phyloP scores from a whole-genome alignment of 192 early-diverging fungal species.

The Spizellomyces punctatus region DNA sequence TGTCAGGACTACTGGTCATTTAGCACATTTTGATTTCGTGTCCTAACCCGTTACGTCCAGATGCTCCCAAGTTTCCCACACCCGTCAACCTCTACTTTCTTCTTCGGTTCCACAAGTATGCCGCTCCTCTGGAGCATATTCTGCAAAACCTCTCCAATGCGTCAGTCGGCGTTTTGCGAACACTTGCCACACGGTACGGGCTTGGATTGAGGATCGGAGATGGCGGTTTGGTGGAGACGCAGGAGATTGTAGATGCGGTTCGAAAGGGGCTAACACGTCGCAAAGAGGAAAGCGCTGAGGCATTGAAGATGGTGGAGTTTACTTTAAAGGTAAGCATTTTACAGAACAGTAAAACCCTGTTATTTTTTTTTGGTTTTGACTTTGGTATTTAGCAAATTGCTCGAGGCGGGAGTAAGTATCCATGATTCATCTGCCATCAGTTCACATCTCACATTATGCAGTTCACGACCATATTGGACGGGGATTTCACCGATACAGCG shows the following conservation, averaged over 20 bases:
- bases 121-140: background rate
- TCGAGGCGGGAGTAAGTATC: too few species aligned
- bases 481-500: constrained; percentile 47
- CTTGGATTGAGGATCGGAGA: constrained; percentile 15
- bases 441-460: constrained; percentile 34
- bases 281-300: constrained; percentile 12
- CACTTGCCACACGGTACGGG: constrained; percentile 16
- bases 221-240: constrained; percentile 8
- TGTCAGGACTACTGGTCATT: background rate
- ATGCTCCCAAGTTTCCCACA: constrained; percentile 66
- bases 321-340: constrained; percentile 17
- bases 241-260: constrained; percentile 9
- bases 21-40: background rate
- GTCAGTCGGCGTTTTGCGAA: constrained; percentile 10
- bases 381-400: too few species aligned
- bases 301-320: constrained; percentile 42
- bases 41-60: background rate
- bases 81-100: constrained; percentile 60
- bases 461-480: constrained; percentile 50
- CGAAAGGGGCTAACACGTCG: constrained; percentile 18
- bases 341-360: too few species aligned
- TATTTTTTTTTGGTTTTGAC: too few species aligned
- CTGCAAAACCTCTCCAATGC: background rate
- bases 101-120: constrained; percentile 46
- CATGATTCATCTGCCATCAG: too few species aligned